phyloP scores from a whole-genome alignment of 495 filamentous ascomycete genomes.

The Pyrenula massariospora region DNA sequence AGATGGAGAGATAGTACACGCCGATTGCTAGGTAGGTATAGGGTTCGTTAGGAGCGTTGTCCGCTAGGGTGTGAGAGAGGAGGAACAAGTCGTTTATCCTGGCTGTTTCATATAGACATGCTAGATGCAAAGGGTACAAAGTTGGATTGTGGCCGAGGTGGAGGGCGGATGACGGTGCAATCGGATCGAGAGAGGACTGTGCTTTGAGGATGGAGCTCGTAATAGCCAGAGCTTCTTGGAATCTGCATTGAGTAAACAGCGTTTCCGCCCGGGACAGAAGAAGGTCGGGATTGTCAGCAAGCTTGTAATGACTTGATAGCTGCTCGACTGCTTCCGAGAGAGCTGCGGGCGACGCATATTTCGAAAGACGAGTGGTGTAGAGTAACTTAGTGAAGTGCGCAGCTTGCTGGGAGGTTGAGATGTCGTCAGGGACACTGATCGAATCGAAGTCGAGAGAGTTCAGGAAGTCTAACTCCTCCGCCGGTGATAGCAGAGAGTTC shows the following conservation, averaged over 20 bases:
- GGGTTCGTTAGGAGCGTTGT: slow-evolving; percentile 81
- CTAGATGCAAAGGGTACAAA: slow-evolving; percentile 82
- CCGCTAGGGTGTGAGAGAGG: slow-evolving; percentile 86
- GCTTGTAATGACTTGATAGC: slow-evolving; percentile 84
- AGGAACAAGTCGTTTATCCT: slow-evolving; percentile 84
- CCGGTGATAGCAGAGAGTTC: slow-evolving; percentile 93
- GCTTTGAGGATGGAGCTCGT: slow-evolving; percentile 69
- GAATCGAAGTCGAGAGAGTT: slow-evolving; percentile 85
- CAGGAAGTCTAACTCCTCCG: slow-evolving; percentile 89
- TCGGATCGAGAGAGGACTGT: slow-evolving; percentile 17
- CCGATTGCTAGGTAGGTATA: slow-evolving; percentile 89
- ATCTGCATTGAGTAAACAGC: slow-evolving; percentile 89
- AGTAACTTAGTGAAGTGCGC: slow-evolving; percentile 93
- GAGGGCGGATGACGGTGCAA: slow-evolving; percentile 1
- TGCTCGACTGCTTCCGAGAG: slow-evolving; percentile 84
- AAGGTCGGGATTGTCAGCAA: slow-evolving; percentile 79
- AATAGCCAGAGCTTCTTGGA: slow-evolving; percentile 71
- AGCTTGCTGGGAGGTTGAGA: slow-evolving; percentile 61
- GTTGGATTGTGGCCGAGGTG: slow-evolving; percentile 78
- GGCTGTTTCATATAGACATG: slow-evolving; percentile 79
- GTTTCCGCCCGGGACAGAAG: slow-evolving; percentile 86
- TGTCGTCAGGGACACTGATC: slow-evolving; percentile 46
- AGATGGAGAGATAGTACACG: slow-evolving; percentile 83
- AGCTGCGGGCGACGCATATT: slow-evolving; percentile 77
- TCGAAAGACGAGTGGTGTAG: slow-evolving; percentile 91